Base-by-base conservation (phyloP, 306 rosid genomes). In the Rosa persica region DNA sequence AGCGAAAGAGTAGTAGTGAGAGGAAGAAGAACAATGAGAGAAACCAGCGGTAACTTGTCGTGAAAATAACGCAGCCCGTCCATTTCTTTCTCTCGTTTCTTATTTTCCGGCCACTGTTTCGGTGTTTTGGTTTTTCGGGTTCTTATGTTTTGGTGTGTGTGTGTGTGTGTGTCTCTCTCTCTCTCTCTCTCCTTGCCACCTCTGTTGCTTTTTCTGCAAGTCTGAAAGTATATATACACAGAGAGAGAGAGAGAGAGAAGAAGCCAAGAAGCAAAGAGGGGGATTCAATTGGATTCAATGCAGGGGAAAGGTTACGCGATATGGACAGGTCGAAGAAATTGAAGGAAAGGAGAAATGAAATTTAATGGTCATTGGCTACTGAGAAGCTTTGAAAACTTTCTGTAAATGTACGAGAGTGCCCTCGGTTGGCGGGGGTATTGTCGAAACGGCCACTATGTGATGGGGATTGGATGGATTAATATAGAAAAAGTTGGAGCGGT, bases 201-300 rank as follows among this genome's bases (percentile, higher is more conserved):
- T 64, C 74, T 76, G 68, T 78, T 39, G 75, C 61, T 77, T 84
- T 86, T 79, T 81, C 73, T 58, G 82, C 67, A 46, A 40, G 68
- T 84, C 54, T 83, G 76, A 83, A n/a, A 2, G 5, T 20, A 3
- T n/a, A 3, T n/a, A 8, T 20, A 20, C 20, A 7, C 1, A 19
- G 3, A n/a, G 57, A 74, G 17, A 69, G 40, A 27, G 40, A 65
- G 47, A 49, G 51, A 79, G 76, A 73, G 72, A 57, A 65, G 65
- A 46, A 1, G 58, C 16, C 3, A 3, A 39, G 51, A 47, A 38
- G 67, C 12, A 75, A 61, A 20, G 30, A 20, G 22, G 34, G 74
- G 57, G 67, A 16, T 65, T 65, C 70, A 36, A 65, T 65, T 2
- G 23, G n/a, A 66, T 38, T 34, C 70, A 66, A 66, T 34, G 47